These are phyloP conservation scores for Tausonia pullulans DNA, from an alignment of 1,284 basidiomycete genomes.

Conservation along the genomic window DNA sequence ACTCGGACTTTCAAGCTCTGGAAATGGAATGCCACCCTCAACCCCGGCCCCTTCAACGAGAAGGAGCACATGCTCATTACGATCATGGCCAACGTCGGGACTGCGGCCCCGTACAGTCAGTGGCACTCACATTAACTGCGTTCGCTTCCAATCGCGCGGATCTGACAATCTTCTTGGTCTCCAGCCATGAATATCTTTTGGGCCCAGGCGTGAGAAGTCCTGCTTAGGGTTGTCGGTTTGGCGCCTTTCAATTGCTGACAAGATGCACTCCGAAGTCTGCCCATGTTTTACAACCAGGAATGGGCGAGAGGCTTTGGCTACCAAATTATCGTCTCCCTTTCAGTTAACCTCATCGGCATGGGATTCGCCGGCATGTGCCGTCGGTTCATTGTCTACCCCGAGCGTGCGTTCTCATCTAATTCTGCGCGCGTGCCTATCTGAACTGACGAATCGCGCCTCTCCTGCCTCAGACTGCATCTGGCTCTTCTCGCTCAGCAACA, in stretches of 20 bases:
- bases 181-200: conserved; percentile 29
- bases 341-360: conserved; percentile 39
- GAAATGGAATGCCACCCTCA: conserved; percentile 31
- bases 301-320: conserved; percentile 35
- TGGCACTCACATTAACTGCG: not conserved
- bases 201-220: conserved; percentile 23
- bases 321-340: conserved; percentile 37
- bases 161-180: not conserved
- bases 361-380: conserved; percentile 40
- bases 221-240: not conserved
- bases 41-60: conserved; percentile 43
- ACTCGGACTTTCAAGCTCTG: conserved; percentile 50
- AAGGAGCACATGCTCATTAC: conserved; percentile 38
- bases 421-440: not conserved
- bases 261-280: too few relatives aligned
- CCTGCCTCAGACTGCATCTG: conserved; percentile 27
- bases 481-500: conserved; percentile 37
- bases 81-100: conserved; percentile 36
- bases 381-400: conserved; percentile 40
- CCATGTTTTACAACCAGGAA: conserved; percentile 27
- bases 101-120: conserved; percentile 28
- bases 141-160: not conserved
- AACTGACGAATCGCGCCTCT: not conserved
- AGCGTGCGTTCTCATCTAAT: conserved; percentile 4
- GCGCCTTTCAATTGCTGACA: too few relatives aligned